Conservation (phyloP, 1,284 basidiomycete genomes). For the Marasmius tenuissimus region DNA sequence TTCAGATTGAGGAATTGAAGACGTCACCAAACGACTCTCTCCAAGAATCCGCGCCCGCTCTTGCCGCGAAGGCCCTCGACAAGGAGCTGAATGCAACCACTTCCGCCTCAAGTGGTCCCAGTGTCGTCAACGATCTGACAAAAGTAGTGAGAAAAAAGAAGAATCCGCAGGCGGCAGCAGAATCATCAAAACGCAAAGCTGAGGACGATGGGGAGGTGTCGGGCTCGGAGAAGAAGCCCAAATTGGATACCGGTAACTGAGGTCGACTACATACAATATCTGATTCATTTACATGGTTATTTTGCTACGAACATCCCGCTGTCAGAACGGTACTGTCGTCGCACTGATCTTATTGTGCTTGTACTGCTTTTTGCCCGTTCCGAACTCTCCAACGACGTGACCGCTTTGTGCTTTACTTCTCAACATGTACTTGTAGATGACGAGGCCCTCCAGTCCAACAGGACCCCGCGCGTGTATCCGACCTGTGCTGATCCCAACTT, state of each 20-base stretch:
- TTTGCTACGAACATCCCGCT: background rate
- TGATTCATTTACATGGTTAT: background rate
- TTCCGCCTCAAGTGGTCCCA: conserved; percentile 20
- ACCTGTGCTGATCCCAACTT: conserved; percentile 97
- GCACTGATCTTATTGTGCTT: conserved; percentile 64
- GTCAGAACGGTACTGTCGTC: conserved; percentile 49
- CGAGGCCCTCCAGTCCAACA: conserved; percentile 92
- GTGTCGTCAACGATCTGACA: conserved; percentile 77
- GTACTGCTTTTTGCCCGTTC: conserved; percentile 74
- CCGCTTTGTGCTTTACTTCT: conserved; percentile 71
- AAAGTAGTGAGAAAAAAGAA: conserved; percentile 86
- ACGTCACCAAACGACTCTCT: conserved; percentile 63
- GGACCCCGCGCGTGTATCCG: conserved; percentile 97
- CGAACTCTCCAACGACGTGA: conserved; percentile 82
- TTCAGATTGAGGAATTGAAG: conserved; percentile 84
- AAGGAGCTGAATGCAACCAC: conserved; percentile 55
- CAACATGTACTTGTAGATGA: conserved; percentile 94
- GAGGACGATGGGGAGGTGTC: conserved; percentile 52
- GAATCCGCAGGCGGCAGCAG: conserved; percentile 32
- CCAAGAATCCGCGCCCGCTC: conserved; percentile 55
- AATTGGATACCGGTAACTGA: conserved; percentile 38
- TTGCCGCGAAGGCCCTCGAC: conserved; percentile 71
- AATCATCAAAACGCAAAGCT: conserved; percentile 63
- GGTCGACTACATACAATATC: background rate
- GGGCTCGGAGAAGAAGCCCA: conserved; percentile 65